Base-by-base conservation (phyloP, 441 rosid genomes). In the Lepidium campestre region DNA sequence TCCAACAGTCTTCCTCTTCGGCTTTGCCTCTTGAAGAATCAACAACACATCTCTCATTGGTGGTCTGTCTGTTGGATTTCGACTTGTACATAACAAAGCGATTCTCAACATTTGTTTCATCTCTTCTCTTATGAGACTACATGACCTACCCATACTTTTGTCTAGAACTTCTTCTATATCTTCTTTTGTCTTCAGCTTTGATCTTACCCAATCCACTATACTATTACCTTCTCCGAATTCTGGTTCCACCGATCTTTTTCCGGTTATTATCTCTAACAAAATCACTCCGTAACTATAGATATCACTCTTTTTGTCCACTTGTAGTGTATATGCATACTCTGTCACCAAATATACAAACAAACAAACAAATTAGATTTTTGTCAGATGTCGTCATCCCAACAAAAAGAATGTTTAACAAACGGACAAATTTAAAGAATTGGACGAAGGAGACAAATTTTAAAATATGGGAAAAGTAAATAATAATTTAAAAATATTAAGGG, bases 151-250 rank as follows among this genome's bases (percentile, higher is more conserved):
- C 0, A 85, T 89, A 37, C 84, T 81, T 65, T 84, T 85, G 76
- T 93, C 90, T 64, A 93, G 22, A 34, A 93, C 62, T 42, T 82
- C 89, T 10, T 64, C 62, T 0, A 80, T 69, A 13, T 91, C 88
- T 1, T 93, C 84, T 62, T 86, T 89, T 3, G 62, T 77, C 82
- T 86, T 91, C 27, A 86, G 67, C 77, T 89, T 89, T 10, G 84
- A 84, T 80, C 88, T 78, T 6, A 91, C 87, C 99, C 99, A 93
- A 66, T 93, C 99, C 57, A 89, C 99, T 0, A 93, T 84, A 82
- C 89, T 91, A 29, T 89, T 89, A 2, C 96, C 97, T n/a, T 93
- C 99, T 10, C 97, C 99, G n/a, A 85, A 91, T 39, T 87, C 97
- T 0, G 91, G 65, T 7, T 87, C 96, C 1, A 93, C 96, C 0